Conservation (phyloP, 148 eudicot species). For the Rhododendron ferrugineum region DNA sequence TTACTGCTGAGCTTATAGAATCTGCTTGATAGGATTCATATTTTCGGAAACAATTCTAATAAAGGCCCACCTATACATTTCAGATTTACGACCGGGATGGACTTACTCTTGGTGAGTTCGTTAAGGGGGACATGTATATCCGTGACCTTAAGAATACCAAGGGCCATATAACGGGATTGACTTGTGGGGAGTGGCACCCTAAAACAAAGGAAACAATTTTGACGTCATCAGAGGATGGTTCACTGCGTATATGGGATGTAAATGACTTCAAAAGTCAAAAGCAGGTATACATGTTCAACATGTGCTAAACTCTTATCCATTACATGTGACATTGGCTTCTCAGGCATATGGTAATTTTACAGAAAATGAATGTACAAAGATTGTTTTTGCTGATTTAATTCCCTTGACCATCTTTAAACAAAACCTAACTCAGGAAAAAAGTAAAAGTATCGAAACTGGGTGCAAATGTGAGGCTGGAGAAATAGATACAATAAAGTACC, state of each 20-base stretch:
- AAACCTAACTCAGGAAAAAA: neutral
- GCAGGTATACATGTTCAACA: constrained; percentile 44
- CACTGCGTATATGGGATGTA: constrained; percentile 95
- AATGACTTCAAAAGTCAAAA: constrained; percentile 94
- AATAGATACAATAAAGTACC: neutral
- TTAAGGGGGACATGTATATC: constrained; percentile 97
- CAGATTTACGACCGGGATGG: constrained; percentile 98
- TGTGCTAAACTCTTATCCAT: neutral
- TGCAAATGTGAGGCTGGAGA: neutral
- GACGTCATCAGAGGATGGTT: constrained; percentile 98
- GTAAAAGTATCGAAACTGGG: neutral
- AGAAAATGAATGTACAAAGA: neutral
- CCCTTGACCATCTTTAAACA: neutral
- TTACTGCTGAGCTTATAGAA: neutral
- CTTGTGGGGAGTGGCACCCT: constrained; percentile 99
- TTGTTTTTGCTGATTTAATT: neutral
- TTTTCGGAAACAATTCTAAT: neutral
- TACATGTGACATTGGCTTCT: neutral
- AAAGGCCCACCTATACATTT: neutral
- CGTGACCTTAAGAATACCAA: constrained; percentile 97
- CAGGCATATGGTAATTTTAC: neutral
- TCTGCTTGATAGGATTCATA: neutral
- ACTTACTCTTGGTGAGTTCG: constrained; percentile 87
- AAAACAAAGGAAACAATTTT: constrained; percentile 69
- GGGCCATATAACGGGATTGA: constrained; percentile 95